Base-by-base conservation (phyloP, 139 green algal species). In the Yamagishiella unicocca region DNA sequence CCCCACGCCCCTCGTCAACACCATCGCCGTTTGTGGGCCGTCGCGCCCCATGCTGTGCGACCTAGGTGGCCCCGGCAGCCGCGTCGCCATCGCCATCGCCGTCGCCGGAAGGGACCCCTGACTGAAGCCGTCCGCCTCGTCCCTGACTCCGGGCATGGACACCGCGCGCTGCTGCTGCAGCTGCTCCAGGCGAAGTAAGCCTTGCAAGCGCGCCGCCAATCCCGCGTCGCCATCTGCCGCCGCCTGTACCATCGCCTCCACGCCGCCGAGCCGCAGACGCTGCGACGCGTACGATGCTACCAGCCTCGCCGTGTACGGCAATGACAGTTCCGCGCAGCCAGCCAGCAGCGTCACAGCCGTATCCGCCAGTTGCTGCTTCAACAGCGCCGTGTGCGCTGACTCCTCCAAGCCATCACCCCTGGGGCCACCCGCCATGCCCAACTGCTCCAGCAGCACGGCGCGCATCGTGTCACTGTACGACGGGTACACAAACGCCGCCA, bases 291-390 rank as follows among this genome's bases (percentile, higher is more conserved):
- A 40, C 21, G 4, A n/a, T 29, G 46, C 9, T n/a, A 85, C 61
- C 61, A 85, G 31, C 37, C 42, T 29, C n/a, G 79, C 62, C 4
- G 62, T 66, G 79, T 14, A 21, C n/a, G 42, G 42, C 40, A 85
- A n/a, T 1, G 2, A 27, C 29, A 85, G 58, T 43, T 46, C 61
- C 6, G 24, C 31, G 42, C 79, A 85, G 19, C 79, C 79, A 4
- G 79, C 79, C 40, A 85, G 79, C 61, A 85, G 62, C 40, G 79
- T 85, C 17, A 35, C 79, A 4, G 79, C 61, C 1, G 42, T 66
- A 42, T 85, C 79, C 0, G n/a, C 42, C 1, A 85, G 22, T 42
- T 85, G 79, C 61, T 64, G 61, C 31, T 42, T 50, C 22, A 85
- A 19, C 29, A 46, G 35, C 38, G 42, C 9, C 0, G 55, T 4